Conservation (phyloP, 1,284 basidiomycete species). For the Chiua sp. region DNA sequence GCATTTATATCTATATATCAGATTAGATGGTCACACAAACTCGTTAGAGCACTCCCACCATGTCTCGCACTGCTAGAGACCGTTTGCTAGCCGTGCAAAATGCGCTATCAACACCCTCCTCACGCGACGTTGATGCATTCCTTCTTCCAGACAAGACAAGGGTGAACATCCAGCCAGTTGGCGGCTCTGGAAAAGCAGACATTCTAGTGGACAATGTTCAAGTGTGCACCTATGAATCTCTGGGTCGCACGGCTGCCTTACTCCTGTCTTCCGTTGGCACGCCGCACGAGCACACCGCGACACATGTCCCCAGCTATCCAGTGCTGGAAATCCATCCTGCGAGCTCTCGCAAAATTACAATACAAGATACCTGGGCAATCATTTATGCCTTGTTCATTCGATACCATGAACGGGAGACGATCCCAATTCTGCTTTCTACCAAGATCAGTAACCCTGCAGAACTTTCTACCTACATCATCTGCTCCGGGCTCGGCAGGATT, state of each 20-base stretch:
- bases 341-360: slow-evolving; percentile 9
- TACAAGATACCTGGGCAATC: slow-evolving; percentile 37
- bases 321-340: slow-evolving; percentile 32
- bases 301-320: slow-evolving; percentile 38
- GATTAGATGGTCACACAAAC: slow-evolving; percentile 11
- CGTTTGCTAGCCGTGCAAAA: slow-evolving; percentile 22
- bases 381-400: slow-evolving; percentile 38
- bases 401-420: slow-evolving; percentile 34
- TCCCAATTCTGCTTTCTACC: slow-evolving; percentile 35
- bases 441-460: slow-evolving; percentile 14
- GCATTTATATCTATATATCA: slow-evolving; percentile 7
- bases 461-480: slow-evolving; percentile 29
- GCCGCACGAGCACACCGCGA: slow-evolving; percentile 31
- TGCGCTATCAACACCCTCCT: neutral
- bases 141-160: slow-evolving; percentile 24
- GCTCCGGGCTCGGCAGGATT: slow-evolving; percentile 32
- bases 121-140: neutral
- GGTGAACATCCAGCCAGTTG: slow-evolving; percentile 1
- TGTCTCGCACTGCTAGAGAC: slow-evolving; percentile 5
- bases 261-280: slow-evolving; percentile 39
- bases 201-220: slow-evolving; percentile 16
- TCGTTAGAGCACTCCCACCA: neutral
- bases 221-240: slow-evolving; percentile 15
- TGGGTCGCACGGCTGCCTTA: slow-evolving; percentile 19
- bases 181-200: neutral